Conservation (phyloP, 768 basidiomycete species). For the Rhodotorula taiwanensis region DNA sequence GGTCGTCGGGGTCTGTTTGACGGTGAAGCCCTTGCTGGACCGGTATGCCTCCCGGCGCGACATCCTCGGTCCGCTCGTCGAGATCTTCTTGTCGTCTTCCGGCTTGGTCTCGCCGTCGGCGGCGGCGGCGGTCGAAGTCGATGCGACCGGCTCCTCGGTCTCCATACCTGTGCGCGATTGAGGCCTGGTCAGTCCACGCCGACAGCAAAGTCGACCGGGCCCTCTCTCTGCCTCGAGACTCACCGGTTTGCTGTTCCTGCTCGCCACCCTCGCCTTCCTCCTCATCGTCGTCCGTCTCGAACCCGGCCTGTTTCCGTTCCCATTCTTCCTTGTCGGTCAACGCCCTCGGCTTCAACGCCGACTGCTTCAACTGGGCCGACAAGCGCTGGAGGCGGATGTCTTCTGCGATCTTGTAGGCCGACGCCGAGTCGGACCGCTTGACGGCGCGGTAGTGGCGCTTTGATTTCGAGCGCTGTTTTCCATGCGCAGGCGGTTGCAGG, state of each 20-base stretch:
- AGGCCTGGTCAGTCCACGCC: too few species aligned
- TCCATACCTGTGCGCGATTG: conserved; percentile 14
- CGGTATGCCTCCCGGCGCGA: conserved; percentile 44
- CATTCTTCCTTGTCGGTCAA: conserved; percentile 35
- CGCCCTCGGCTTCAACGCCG: conserved; percentile 19
- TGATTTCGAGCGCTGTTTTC: conserved; percentile 10
- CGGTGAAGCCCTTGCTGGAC: conserved; percentile 40
- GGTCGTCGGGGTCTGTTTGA: conserved; percentile 27
- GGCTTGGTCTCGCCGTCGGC: not conserved
- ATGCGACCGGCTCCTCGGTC: conserved; percentile 13
- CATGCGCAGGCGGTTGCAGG: not conserved
- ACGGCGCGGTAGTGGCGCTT: conserved; percentile 17
- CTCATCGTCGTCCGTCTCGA: conserved; percentile 34
- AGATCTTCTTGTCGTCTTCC: conserved; percentile 32
- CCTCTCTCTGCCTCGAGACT: too few species aligned
- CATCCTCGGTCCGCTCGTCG: conserved; percentile 44
- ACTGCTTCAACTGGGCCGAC: conserved; percentile 11
- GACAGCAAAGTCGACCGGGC: too few species aligned
- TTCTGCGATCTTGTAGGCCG: conserved; percentile 32
- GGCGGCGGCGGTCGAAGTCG: conserved; percentile 7
- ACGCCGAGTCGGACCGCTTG: conserved; percentile 19
- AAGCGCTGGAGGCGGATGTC: conserved; percentile 27
- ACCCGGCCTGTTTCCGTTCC: conserved; percentile 32
- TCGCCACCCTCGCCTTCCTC: conserved; percentile 24
- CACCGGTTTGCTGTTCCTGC: conserved; percentile 31